phyloP scores from a whole-genome alignment of 257 asterid species.

The Striga asiatica region DNA sequence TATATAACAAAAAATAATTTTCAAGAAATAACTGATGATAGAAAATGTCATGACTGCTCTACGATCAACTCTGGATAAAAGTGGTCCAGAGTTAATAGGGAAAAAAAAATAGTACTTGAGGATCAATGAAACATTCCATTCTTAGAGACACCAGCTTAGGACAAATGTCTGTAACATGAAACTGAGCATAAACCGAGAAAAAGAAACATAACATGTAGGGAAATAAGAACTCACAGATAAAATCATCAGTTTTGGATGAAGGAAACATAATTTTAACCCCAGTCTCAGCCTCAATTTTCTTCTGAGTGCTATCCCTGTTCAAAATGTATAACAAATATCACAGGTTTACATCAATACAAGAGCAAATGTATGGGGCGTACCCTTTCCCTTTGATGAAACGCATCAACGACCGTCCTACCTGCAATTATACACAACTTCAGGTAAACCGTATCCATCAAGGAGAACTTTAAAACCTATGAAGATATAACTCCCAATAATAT shows the following conservation, averaged over 20 bases:
- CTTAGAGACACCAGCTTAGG: background rate
- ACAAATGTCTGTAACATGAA: background rate
- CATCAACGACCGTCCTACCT: conserved; percentile 72
- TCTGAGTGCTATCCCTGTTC: conserved; percentile 60
- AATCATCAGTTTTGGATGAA: conserved; percentile 46
- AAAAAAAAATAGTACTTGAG: background rate
- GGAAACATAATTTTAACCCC: conserved; percentile 60
- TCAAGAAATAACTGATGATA: background rate
- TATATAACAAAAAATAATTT: background rate
- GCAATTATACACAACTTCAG: conserved; percentile 27
- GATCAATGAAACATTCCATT: background rate
- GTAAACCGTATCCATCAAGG: background rate
- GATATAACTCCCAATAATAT: background rate
- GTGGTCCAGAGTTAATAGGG: background rate
- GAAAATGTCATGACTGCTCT: background rate
- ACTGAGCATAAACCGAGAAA: background rate
- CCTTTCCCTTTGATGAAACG: conserved; percentile 69
- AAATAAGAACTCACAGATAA: conserved; percentile 48
- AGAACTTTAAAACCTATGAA: background rate
- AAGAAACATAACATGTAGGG: conserved; percentile 5
- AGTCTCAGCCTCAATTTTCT: conserved; percentile 45
- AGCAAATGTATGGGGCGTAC: conserved; percentile 29
- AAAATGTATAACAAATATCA: conserved; percentile 10
- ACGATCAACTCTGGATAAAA: background rate
- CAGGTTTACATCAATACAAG: conserved; percentile 5